Conservation (phyloP, 331 rosid species). For the Saraca asoca region DNA sequence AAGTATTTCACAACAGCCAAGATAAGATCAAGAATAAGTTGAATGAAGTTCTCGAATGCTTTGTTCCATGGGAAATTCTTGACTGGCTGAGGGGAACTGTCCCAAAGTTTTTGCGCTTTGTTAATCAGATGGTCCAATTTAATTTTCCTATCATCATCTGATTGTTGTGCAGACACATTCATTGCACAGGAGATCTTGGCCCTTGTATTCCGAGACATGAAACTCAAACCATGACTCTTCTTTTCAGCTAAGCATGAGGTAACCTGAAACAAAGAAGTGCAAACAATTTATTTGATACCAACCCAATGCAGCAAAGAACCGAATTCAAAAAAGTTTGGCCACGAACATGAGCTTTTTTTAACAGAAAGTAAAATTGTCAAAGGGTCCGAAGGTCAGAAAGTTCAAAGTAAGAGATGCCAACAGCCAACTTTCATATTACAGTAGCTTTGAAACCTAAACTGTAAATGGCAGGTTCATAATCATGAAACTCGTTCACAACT, state of each 20-base stretch:
- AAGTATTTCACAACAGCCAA: conserved; percentile 71
- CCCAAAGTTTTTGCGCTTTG: conserved; percentile 69
- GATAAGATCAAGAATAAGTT: conserved; percentile 64
- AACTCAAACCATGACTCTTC: conserved; percentile 29
- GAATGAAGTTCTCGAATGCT: conserved; percentile 68
- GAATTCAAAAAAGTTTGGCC: neutral
- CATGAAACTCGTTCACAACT: neutral
- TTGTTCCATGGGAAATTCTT: conserved; percentile 79
- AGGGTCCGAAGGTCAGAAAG: conserved; percentile 7
- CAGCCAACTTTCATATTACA: conserved; percentile 15
- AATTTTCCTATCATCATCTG: conserved; percentile 52
- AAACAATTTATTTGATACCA: conserved; percentile 13
- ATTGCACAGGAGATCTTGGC: conserved; percentile 48
- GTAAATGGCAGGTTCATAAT: too few relatives aligned
- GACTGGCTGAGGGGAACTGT: conserved; percentile 74
- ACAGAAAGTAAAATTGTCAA: conserved; percentile 9
- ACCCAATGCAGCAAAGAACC: neutral
- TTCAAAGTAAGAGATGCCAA: conserved; percentile 15
- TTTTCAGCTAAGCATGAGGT: conserved; percentile 31
- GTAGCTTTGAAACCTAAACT: neutral
- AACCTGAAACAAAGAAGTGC: conserved; percentile 38
- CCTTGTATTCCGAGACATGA: conserved; percentile 37
- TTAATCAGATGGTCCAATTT: conserved; percentile 46
- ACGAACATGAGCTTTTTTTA: neutral
- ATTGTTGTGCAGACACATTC: conserved; percentile 70